A percentile compares a stretch with the other conserved stretches of the same genome.
Conservation (phyloP, 2,329 filamentous ascomycete genomes). For the Elsinoe necatrix region DNA sequence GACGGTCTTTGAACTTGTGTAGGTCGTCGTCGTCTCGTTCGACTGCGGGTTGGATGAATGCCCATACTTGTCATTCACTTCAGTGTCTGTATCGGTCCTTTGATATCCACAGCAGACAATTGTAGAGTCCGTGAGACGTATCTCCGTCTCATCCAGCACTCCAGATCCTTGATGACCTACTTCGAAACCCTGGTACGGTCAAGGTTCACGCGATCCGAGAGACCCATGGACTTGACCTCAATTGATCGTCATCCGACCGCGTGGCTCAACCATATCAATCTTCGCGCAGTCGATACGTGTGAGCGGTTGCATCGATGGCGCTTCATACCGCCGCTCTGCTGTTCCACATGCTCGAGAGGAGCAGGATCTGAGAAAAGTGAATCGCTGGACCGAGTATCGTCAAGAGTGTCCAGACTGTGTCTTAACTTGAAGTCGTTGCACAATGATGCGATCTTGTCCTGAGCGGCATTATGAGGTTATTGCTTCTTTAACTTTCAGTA, state of each 20-base stretch:
- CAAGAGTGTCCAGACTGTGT: too few species aligned
- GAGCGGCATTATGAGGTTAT: too few species aligned
- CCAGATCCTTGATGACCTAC: not conserved
- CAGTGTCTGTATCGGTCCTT: too few species aligned
- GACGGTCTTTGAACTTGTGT: not conserved
- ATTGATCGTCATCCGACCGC: constrained; percentile 5
- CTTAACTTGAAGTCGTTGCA: too few species aligned
- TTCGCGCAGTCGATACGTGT: not conserved
- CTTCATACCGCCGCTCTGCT: not conserved
- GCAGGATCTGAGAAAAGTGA: not conserved
- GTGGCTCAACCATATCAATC: constrained; percentile 6
- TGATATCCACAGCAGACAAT: too few species aligned
- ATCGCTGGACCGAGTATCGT: not conserved
- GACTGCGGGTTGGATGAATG: too few species aligned
- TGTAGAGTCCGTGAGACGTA: too few species aligned
- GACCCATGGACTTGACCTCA: not conserved
- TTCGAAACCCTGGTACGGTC: not conserved
- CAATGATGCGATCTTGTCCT: too few species aligned
- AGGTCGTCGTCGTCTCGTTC: too few species aligned
- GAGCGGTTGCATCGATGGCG: not conserved
- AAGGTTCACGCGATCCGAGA: constrained; percentile 2
- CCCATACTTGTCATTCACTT: too few species aligned
- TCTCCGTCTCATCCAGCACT: not conserved
- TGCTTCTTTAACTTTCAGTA: too few species aligned
- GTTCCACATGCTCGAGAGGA: not conserved